A percentile compares a stretch with the other conserved stretches of the same genome.
Conservation (phyloP, 2,329 filamentous ascomycete genomes). For the Colletotrichum sp. region DNA sequence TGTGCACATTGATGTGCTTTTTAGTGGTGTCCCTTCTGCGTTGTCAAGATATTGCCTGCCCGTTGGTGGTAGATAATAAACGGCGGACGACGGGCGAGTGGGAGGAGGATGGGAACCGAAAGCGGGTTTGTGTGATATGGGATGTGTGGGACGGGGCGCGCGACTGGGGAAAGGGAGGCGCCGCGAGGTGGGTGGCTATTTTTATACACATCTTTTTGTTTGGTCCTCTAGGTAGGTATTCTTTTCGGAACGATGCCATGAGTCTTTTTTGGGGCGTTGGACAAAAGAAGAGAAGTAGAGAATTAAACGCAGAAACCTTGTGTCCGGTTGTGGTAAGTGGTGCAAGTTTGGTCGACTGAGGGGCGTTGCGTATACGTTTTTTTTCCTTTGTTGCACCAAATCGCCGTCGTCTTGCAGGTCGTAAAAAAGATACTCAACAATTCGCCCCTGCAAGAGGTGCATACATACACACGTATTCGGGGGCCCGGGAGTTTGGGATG, state of each 20-base stretch:
- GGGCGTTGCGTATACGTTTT: background rate
- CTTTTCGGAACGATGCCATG: background rate
- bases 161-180: conserved; percentile 13
- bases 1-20: background rate
- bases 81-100: background rate
- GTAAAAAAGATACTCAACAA: background rate
- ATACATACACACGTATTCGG: background rate
- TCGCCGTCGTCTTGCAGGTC: background rate
- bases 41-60: background rate
- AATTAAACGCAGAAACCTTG: background rate
- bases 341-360: background rate
- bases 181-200: conserved; percentile 1
- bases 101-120: conserved; percentile 10
- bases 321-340: background rate
- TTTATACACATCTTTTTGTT: background rate
- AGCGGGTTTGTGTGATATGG: background rate
- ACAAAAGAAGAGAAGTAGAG: background rate
- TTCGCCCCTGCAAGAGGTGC: background rate
- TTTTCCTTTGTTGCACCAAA: background rate
- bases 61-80: background rate
- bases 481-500: background rate
- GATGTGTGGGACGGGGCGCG: background rate
- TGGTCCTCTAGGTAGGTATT: background rate
- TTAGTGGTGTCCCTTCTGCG: background rate
- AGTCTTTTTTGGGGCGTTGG: background rate